A percentile compares a stretch with the other conserved stretches of the same genome.
phyloP scores from a whole-genome alignment of 2,329 filamentous ascomycete species.

The Dactylellina haptotyla region DNA sequence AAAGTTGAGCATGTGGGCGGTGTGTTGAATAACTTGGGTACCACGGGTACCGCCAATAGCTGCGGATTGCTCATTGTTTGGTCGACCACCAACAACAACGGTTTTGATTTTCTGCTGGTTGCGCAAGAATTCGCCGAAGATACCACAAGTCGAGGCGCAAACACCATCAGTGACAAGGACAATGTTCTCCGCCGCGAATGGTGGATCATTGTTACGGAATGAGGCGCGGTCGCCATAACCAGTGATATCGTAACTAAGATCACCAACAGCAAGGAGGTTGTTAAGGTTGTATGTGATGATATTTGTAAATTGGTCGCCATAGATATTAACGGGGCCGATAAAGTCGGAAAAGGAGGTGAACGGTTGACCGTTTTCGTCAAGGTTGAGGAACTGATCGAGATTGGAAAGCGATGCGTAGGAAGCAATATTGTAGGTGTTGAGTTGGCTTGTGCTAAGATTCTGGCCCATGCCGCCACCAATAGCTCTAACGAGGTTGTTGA shows the following conservation, averaged over 20 bases:
- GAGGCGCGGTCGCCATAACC: constrained; percentile 54
- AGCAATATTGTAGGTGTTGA: constrained; percentile 15
- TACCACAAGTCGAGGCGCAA: constrained; percentile 71
- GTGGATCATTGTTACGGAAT: constrained; percentile 49
- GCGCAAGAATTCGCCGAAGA: constrained; percentile 69
- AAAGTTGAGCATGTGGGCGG: constrained; percentile 58
- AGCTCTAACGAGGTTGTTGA: constrained; percentile 17
- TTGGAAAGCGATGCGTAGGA: constrained; percentile 34
- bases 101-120: constrained; percentile 67
- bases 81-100: constrained; percentile 71
- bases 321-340: constrained; percentile 61
- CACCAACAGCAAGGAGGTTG: constrained; percentile 55
- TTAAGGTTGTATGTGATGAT: constrained; percentile 58
- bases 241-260: constrained; percentile 60
- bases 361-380: constrained; percentile 58
- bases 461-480: constrained; percentile 45
- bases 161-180: constrained; percentile 65
- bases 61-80: constrained; percentile 60
- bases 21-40: constrained; percentile 59
- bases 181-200: constrained; percentile 63
- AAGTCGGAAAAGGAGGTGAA: constrained; percentile 64
- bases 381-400: constrained; percentile 59
- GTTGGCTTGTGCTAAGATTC: constrained; percentile 20
- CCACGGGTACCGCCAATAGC: constrained; percentile 74
- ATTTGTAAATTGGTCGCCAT: constrained; percentile 61